phyloP scores from a whole-genome alignment of 352 stramenopile species.

The Phytophthora litchii region DNA sequence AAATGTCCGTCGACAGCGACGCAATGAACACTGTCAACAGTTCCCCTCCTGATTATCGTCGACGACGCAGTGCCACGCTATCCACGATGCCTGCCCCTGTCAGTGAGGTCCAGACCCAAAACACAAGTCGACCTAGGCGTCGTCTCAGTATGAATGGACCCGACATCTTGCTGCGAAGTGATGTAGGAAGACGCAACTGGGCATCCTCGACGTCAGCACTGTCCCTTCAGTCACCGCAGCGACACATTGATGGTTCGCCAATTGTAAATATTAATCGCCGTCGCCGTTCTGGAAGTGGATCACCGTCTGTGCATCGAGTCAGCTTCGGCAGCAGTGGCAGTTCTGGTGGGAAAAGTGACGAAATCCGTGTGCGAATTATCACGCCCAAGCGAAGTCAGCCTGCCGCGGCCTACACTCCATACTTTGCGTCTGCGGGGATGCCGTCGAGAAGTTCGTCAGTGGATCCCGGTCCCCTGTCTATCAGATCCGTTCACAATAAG shows the following conservation, averaged over 20 bases:
- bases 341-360: constrained; percentile 26
- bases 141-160: constrained; percentile 35
- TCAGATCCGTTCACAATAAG: constrained; percentile 28
- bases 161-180: constrained; percentile 51
- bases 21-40: constrained; percentile 38
- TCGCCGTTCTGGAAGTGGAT: constrained; percentile 18
- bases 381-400: constrained; percentile 23
- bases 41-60: constrained; percentile 27
- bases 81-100: background rate
- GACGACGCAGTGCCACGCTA: constrained; percentile 33
- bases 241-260: constrained; percentile 26
- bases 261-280: constrained; percentile 29
- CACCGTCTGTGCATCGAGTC: constrained; percentile 21
- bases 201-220: constrained; percentile 49
- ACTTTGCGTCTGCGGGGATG: constrained; percentile 22
- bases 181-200: constrained; percentile 51
- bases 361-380: constrained; percentile 29
- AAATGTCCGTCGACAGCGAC: constrained; percentile 27
- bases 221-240: constrained; percentile 44
- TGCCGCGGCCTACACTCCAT: constrained; percentile 31
- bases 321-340: constrained; percentile 35
- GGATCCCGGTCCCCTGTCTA: constrained; percentile 14
- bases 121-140: constrained; percentile 8
- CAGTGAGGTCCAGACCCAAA: background rate
- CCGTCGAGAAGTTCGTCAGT: constrained; percentile 8